Evolutionary conservation across 169 alveolate genomes (phyloP).

Genomic region (Plasmodium reichenowi): DNA sequence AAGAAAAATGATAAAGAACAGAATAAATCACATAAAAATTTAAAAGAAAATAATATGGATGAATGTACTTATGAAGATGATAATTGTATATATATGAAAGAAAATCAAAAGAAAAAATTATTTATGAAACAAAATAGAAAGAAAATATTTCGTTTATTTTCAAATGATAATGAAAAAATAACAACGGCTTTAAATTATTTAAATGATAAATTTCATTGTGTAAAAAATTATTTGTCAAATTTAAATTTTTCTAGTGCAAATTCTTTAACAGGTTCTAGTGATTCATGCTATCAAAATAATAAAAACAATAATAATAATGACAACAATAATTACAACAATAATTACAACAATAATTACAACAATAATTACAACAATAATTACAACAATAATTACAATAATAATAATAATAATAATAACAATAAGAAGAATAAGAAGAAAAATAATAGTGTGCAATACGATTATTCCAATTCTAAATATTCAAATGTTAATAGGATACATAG

Average conservation of each 20-base stretch:
- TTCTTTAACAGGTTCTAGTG: neutral
- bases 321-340: neutral
- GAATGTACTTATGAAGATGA: conserved; percentile 22
- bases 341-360: neutral
- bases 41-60: neutral
- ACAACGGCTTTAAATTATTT: conserved; percentile 28
- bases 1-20: neutral
- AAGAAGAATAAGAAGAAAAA: neutral
- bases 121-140: conserved; percentile 38
- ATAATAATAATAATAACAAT: neutral
- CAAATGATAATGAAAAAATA: conserved; percentile 12
- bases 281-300: neutral
- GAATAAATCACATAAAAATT: neutral
- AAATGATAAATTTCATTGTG: conserved; percentile 36
- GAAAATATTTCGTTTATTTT: conserved; percentile 57
- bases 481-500: no score
- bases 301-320: neutral
- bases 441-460: no score
- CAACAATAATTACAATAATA: neutral
- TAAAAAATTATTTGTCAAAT: conserved; percentile 42
- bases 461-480: no score
- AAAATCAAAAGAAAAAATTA: conserved; percentile 20
- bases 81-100: neutral
- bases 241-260: conserved; percentile 8
- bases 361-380: neutral